Evolutionary conservation across 2,329 filamentous ascomycete genomes (phyloP), one percentile per base, ranked within the genome.

Genomic region (Magnaporthiopsis rhizophila): DNA sequence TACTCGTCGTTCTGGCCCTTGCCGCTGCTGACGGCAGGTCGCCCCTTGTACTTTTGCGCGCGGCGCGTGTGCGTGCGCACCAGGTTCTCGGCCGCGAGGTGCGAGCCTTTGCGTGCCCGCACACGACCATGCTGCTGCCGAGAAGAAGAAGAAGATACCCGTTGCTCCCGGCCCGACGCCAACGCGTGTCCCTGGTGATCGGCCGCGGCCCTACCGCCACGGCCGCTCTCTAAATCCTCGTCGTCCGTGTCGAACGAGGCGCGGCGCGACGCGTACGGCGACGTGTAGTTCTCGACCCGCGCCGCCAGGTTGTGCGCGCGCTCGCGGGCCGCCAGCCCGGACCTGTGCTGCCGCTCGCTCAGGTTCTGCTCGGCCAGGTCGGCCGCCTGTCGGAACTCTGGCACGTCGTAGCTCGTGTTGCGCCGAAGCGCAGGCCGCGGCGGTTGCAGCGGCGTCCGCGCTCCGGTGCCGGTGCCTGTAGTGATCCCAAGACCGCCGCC

Each of bases 1-100:
- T 68, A 66, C 24, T 66, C 68, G n/a, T 64, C 34, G n/a, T 67
- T 61, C 12, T 26, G 21, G 69, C 65, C 26, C 18, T n/a, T 62
- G 59, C 24, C 18, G 36, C 18, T 53, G 45, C 21, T 21, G 45
- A n/a, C 21, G n/a, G 45, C 5, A 11, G 45, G 45, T 15, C 45
- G 45, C 45, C 18, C 45, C 45, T n/a, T 53, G 45, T 7, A 9
- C 45, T 53, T 53, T 15, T 53, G 45, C 18, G 30, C 38, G 6
- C 65, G 59, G 9, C 63, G 50, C 0, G 67, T 61, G 53, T 71
- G 68, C 0, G 66, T 28, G 24, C 67, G 66, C 24, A 71, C 69
- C 11, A 71, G 65, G 1, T 67, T 66, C 18, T 67, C 59, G 13
- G 69, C 68, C 0, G 68, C 67, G 28, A 58, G 62, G 24, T 58